phyloP scores from a whole-genome alignment of 164 flowering plant species.

The Nelumbo lutea region DNA sequence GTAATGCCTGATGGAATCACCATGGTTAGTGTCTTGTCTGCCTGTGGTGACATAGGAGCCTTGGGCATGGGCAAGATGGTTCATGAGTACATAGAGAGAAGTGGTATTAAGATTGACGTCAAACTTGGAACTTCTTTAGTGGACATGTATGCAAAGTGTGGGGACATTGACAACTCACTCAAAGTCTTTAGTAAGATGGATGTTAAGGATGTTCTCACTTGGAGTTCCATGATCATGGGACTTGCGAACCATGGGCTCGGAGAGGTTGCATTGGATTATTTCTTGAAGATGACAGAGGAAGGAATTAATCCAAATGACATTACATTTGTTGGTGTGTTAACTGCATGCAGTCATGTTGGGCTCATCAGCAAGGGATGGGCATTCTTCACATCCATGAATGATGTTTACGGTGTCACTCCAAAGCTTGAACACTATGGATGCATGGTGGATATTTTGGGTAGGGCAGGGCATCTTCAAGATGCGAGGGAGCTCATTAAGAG shows the following conservation, averaged over 20 bases:
- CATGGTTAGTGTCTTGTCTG: conserved; percentile 32
- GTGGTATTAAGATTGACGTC: conserved; percentile 23
- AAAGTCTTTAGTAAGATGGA: conserved; percentile 22
- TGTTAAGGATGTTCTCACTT: conserved; percentile 24
- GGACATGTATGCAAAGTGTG: conserved; percentile 42
- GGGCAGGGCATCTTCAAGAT: conserved; percentile 25
- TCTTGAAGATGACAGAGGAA: conserved; percentile 25
- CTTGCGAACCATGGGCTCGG: conserved; percentile 33
- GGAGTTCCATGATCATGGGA: conserved; percentile 35
- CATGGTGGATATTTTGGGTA: conserved; percentile 33
- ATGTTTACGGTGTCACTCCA: conserved; percentile 21
- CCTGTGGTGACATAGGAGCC: conserved; percentile 36
- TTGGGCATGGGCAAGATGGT: conserved; percentile 31
- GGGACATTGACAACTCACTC: conserved; percentile 26
- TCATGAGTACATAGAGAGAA: conserved; percentile 27
- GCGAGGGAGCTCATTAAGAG: conserved; percentile 28
- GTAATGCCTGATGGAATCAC: conserved; percentile 27
- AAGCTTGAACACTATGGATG: conserved; percentile 38
- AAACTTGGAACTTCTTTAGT: conserved; percentile 37
- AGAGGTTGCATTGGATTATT: conserved; percentile 26
- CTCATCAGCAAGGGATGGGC: conserved; percentile 22
- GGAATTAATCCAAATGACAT: conserved; percentile 29
- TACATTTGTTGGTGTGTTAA: conserved; percentile 27
- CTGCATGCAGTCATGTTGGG: conserved; percentile 32
- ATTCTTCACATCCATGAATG: conserved; percentile 26